These are phyloP conservation scores for Clarkia xantiana DNA, from an alignment of 345 rosid genomes.

Conservation along the genomic window DNA sequence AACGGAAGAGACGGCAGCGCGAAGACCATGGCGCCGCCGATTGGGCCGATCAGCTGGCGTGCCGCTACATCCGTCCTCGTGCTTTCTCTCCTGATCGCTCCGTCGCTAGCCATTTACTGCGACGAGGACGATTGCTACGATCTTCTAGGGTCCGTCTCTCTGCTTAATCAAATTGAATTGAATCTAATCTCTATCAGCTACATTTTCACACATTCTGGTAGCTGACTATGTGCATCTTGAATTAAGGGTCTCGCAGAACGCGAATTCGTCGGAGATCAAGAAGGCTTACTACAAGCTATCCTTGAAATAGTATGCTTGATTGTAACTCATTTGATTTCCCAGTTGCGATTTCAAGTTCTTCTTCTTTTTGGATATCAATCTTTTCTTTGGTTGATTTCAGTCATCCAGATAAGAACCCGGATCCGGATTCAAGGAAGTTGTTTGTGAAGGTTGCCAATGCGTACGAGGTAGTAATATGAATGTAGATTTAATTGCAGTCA, in stretches of 20 bases:
- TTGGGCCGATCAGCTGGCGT: slow-evolving; percentile 41
- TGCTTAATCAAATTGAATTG: background rate
- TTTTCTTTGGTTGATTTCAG: slow-evolving; percentile 15
- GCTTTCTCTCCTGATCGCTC: slow-evolving; percentile 25
- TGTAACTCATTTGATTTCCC: background rate
- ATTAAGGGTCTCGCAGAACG: slow-evolving; percentile 67
- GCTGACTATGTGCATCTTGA: background rate
- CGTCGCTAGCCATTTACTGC: slow-evolving; percentile 74
- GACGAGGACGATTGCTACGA: slow-evolving; percentile 97
- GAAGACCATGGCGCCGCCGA: slow-evolving; percentile 47
- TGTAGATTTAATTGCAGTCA: no score
- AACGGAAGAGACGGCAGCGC: no score
- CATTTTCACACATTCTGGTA: background rate
- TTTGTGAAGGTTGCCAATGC: slow-evolving; percentile 96
- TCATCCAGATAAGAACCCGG: slow-evolving; percentile 96
- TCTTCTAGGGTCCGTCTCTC: slow-evolving; percentile 49
- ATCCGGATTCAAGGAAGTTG: slow-evolving; percentile 79
- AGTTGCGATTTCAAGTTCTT: background rate
- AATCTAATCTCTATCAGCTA: background rate
- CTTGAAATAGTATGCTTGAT: slow-evolving; percentile 47
- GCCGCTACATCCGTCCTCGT: slow-evolving; percentile 18
- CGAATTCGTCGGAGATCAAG: slow-evolving; percentile 86
- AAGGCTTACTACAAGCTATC: slow-evolving; percentile 93
- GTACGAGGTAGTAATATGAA: slow-evolving; percentile 44
- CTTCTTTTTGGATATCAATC: background rate